Evolutionary conservation across 75 land plant genomes (phyloP), one percentile per base, ranked within the genome.

Genomic region (Sequoiadendron giganteum): DNA sequence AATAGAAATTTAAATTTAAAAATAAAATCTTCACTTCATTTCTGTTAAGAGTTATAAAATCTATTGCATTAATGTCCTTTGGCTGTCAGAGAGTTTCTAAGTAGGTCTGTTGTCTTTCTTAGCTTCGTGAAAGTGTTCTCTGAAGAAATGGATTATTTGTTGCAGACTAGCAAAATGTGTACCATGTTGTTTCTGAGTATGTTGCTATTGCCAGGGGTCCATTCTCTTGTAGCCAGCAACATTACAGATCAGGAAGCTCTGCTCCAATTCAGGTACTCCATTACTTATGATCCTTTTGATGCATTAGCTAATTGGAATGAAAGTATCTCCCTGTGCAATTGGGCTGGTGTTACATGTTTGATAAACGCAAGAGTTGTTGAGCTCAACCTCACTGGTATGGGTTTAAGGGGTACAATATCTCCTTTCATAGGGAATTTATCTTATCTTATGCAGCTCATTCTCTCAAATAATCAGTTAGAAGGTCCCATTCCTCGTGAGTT

Each of bases 401-500:
- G 21, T 39, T 39, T 78, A 39, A 39, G 42, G 7, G 81, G 81
- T 19, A 30, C 81, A 38, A 78, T 78, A 16, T 78, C 81, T 78
- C 81, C 81, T 39, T 78, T 38, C 40, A 18, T 78, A 1, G 81
- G 81, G 7, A 78, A 78, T 18, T 78, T 78, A 43, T 38, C 81
- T 38, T 78, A 6, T 78, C 81, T 78, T 18, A 7, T 0, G 3
- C 5, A 2, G 8, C 43, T 78, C 14, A 8, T 1, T 78, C 34
- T 78, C 7, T 2, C 43, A 30, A 65, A 65, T 25, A 78, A 78
- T 30, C 81, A 39, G 19, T 39, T 78, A 6, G 18, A 39, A 6
- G 81, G 81, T 5, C 30, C 18, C 25, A 78, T 90, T 11, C 91
- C 91, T 14, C 54, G 32, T 3, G 68, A 52, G 45, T 39, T 90